Evolutionary conservation across 352 stramenopile genomes (phyloP).

Genomic region (Aphanomyces stellatus): DNA sequence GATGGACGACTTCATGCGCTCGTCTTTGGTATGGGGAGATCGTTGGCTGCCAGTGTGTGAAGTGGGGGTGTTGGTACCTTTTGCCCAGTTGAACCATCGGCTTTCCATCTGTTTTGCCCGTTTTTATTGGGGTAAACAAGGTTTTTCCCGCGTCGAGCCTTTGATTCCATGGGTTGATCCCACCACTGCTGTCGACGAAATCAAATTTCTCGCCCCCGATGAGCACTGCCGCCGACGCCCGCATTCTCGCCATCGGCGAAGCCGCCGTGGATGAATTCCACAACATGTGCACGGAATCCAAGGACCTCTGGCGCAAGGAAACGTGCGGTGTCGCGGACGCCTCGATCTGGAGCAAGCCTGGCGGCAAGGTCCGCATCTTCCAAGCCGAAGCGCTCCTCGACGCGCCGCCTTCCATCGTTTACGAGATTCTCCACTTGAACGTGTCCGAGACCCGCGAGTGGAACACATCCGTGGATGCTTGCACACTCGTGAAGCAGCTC

Average conservation of each 20-base stretch:
- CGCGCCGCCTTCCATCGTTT: background rate
- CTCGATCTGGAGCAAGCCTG: conserved; percentile 4
- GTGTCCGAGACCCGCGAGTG: background rate
- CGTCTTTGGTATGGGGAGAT: too few relatives aligned
- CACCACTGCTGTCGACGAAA: background rate
- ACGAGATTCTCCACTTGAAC: background rate
- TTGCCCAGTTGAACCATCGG: too few relatives aligned
- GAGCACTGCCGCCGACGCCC: background rate
- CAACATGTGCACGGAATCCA: background rate
- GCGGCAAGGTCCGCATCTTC: background rate
- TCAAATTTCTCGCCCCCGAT: background rate
- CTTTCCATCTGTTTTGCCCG: too few relatives aligned
- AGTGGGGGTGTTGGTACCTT: too few relatives aligned
- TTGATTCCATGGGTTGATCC: too few relatives aligned
- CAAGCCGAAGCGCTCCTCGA: conserved; percentile 2
- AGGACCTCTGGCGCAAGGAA: background rate
- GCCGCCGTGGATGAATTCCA: background rate
- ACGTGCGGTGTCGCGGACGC: background rate
- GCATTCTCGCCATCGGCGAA: background rate
- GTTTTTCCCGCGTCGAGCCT: too few relatives aligned
- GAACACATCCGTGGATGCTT: conserved; percentile 2
- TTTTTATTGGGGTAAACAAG: too few relatives aligned
- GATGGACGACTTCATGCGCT: too few relatives aligned
- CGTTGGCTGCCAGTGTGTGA: too few relatives aligned
- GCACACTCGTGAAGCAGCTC: conserved; percentile 1